A percentile compares a stretch with the other conserved stretches of the same genome.
Evolutionary conservation across 1,284 basidiomycete species (phyloP).

Genomic region (Ustilago sp.): DNA sequence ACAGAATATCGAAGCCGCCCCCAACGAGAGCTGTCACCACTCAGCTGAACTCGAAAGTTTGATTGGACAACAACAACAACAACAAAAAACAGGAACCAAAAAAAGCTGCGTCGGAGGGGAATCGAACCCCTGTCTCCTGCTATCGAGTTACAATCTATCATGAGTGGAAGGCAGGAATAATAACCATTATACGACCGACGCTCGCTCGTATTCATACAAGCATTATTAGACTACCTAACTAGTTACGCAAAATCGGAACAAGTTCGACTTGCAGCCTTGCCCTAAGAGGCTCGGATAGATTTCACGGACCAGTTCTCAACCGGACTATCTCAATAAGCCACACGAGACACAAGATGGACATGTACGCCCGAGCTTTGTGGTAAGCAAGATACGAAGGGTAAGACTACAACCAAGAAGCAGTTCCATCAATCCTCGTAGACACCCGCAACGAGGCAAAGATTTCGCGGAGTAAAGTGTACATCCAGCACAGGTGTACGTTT

Average conservation of each 20-base stretch:
- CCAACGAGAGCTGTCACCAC: too few species aligned
- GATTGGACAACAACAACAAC: neutral
- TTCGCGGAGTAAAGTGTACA: slow-evolving; percentile 92
- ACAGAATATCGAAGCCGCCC: neutral
- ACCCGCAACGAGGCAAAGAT: slow-evolving; percentile 90
- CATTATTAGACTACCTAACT: too few species aligned
- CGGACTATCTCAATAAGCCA: too few species aligned
- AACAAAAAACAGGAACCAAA: neutral
- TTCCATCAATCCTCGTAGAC: slow-evolving; percentile 54
- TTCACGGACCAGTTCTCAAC: too few species aligned
- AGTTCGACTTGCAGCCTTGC: too few species aligned
- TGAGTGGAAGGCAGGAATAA: slow-evolving; percentile 36
- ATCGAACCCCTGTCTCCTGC: slow-evolving; percentile 53
- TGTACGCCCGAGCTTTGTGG: neutral
- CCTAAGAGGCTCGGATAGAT: too few species aligned
- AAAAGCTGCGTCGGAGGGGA: slow-evolving; percentile 35
- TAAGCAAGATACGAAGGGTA: neutral
- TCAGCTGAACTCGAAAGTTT: too few species aligned
- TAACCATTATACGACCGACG: slow-evolving; percentile 32
- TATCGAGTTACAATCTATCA: slow-evolving; percentile 8
- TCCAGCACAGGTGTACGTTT: slow-evolving; percentile 93
- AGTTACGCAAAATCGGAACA: too few species aligned
- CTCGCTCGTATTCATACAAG: neutral
- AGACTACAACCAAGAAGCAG: neutral
- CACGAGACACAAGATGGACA: neutral